These are phyloP conservation scores for Ceratobasidium theobromae DNA, from an alignment of 1,284 basidiomycete species.

Conservation along the genomic window DNA sequence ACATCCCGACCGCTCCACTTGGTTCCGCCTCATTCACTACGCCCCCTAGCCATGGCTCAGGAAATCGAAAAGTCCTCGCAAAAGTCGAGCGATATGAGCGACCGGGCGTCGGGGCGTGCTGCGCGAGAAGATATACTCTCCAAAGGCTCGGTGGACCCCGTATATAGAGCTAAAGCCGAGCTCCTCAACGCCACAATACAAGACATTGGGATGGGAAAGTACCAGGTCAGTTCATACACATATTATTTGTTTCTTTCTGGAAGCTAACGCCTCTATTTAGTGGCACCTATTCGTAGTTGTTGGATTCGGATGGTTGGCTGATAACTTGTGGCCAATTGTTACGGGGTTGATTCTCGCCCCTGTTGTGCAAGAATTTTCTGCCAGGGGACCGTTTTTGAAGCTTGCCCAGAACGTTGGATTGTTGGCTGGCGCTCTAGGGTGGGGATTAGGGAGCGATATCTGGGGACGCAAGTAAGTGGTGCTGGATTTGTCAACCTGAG, in stretches of 20 bases:
- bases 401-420: slow-evolving; percentile 61
- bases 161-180: slow-evolving; percentile 63
- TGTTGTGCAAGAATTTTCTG: slow-evolving; percentile 53
- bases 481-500: too few species aligned
- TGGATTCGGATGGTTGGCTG: slow-evolving; percentile 70
- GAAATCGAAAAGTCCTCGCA: background rate
- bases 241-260: too few species aligned
- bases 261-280: too few species aligned
- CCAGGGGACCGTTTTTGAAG: slow-evolving; percentile 55
- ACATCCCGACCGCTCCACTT: background rate
- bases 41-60: background rate
- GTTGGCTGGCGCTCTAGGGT: slow-evolving; percentile 66
- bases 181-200: slow-evolving; percentile 67
- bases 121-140: slow-evolving; percentile 47
- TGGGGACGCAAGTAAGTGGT: slow-evolving; percentile 60
- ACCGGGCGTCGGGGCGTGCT: background rate
- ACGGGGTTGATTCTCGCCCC: slow-evolving; percentile 22
- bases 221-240: slow-evolving; percentile 66
- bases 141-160: slow-evolving; percentile 56
- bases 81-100: background rate
- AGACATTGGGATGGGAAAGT: slow-evolving; percentile 71
- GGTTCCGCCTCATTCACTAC: background rate
- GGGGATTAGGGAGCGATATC: slow-evolving; percentile 59
- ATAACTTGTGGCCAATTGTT: slow-evolving; percentile 66
- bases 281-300: slow-evolving; percentile 59